These are phyloP conservation scores for Diospyros kaki DNA, from an alignment of 148 eudicot genomes.

Conservation along the genomic window DNA sequence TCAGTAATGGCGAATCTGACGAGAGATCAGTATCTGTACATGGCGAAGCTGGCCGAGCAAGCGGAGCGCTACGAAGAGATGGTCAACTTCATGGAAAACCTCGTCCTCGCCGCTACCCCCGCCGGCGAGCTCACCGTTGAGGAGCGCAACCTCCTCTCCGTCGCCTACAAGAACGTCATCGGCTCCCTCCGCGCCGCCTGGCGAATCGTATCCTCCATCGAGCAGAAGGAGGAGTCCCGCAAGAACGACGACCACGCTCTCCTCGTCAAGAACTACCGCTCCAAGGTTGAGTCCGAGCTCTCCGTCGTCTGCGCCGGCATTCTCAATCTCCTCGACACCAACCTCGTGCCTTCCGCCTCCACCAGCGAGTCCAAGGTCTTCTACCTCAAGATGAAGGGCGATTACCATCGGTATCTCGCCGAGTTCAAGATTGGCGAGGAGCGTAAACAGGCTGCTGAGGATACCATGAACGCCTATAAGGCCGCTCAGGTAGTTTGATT, in stretches of 20 bases:
- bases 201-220: conserved; percentile 68
- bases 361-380: conserved; percentile 29
- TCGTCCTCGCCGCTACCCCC: conserved; percentile 24
- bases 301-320: conserved; percentile 45
- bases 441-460: conserved; percentile 32
- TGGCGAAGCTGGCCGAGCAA: conserved; percentile 74
- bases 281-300: conserved; percentile 50
- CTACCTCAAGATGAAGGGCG: conserved; percentile 37
- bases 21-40: conserved; percentile 55
- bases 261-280: conserved; percentile 45
- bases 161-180: conserved; percentile 93
- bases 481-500: conserved; percentile 28
- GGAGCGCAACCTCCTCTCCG: conserved; percentile 88
- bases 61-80: conserved; percentile 80
- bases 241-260: conserved; percentile 66
- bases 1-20: conserved; percentile 32
- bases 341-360: conserved; percentile 26
- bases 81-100: conserved; percentile 67
- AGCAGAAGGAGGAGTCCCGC: conserved; percentile 70
- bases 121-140: conserved; percentile 54
- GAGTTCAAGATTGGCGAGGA: conserved; percentile 38
- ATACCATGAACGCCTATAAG: conserved; percentile 31
- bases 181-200: conserved; percentile 77
- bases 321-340: conserved; percentile 16
- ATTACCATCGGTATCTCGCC: conserved; percentile 32